Evolutionary conservation across 2,329 filamentous ascomycete species (phyloP).

Genomic region (Pseudopyrenochaeta lycopersici): DNA sequence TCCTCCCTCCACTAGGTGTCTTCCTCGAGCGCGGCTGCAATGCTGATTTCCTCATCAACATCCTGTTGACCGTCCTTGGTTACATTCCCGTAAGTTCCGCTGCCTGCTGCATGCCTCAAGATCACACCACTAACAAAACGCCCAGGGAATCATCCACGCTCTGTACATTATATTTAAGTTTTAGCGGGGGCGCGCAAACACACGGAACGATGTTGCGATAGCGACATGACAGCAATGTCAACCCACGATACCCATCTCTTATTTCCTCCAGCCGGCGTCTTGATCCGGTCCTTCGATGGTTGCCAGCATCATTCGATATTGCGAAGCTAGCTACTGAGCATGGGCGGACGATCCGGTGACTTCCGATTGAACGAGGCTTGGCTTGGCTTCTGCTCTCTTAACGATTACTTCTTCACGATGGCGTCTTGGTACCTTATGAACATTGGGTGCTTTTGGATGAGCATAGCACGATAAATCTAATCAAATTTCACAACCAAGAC

Average conservation of each 20-base stretch:
- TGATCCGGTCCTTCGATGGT: not conserved
- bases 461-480: conserved; percentile 19
- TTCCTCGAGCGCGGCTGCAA: conserved; percentile 94
- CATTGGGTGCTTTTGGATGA: conserved; percentile 8
- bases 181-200: conserved; percentile 57
- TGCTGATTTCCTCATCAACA: conserved; percentile 90
- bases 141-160: conserved; percentile 81
- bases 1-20: conserved; percentile 89
- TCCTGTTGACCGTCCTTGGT: conserved; percentile 73
- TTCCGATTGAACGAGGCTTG: conserved; percentile 8
- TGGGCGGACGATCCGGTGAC: conserved; percentile 3
- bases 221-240: conserved; percentile 19
- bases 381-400: conserved; percentile 9
- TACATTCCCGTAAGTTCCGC: conserved; percentile 65
- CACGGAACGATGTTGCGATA: conserved; percentile 13
- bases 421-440: conserved; percentile 14
- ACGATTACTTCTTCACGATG: conserved; percentile 16
- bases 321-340: not conserved
- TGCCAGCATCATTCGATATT: conserved; percentile 2
- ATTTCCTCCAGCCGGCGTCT: conserved; percentile 16
- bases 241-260: conserved; percentile 46
- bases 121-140: conserved; percentile 6
- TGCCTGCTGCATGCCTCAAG: not conserved
- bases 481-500: conserved; percentile 11
- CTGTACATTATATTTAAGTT: conserved; percentile 94